Base-by-base conservation (phyloP, 2,329 filamentous ascomycete species). In the Coniochaeta sp. region DNA sequence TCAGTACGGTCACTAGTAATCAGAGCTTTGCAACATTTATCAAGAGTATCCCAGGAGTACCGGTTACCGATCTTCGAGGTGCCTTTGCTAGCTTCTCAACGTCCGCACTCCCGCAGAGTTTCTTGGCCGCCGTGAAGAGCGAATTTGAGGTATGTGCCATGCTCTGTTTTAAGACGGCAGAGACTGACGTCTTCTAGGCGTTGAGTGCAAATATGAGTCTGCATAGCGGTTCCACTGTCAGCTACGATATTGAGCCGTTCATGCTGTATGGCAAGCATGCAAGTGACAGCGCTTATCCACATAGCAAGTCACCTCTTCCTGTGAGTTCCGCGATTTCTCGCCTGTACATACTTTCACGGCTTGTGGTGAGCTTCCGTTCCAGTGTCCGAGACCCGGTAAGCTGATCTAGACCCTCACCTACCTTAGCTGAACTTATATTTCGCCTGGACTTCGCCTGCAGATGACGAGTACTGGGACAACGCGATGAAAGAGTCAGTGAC, bases 211-310 rank as follows among this genome's bases (percentile, higher is more conserved):
- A 47, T 3, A 62, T 63, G 10, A 19, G 54, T 5, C 22, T 62
- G 1, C 65, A 68, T 44, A 47, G 58, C 16, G 70, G 65, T 2
- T 61, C 54, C 4, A 58, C 63, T 1, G 54, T 70, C 40, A 68
- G 64, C 22, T 70, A 65, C 24, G 69, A 71, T 12, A 62, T 72
- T 24, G 69, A 73, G 55, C 70, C 71, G 0, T 73, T 72, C 47
- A 60, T 62, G 7, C 36, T 64, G 1, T 73, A 71, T 55, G 70
- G 70, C 3, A 22, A 65, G 52, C 62, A 70, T 50, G 65, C 69
- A 1, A 71, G 67, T 0, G 68, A 70, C 5, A 69, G 69, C 10
- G 70, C 69, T 1, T 72, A 64, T 57, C 71, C 71, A 0, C 70
- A 73, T 17, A 56, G 60, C 4, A 63, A 67, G 12, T 71, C 70